Conservation (phyloP, 768 basidiomycete genomes). For the Suillus placidus region DNA sequence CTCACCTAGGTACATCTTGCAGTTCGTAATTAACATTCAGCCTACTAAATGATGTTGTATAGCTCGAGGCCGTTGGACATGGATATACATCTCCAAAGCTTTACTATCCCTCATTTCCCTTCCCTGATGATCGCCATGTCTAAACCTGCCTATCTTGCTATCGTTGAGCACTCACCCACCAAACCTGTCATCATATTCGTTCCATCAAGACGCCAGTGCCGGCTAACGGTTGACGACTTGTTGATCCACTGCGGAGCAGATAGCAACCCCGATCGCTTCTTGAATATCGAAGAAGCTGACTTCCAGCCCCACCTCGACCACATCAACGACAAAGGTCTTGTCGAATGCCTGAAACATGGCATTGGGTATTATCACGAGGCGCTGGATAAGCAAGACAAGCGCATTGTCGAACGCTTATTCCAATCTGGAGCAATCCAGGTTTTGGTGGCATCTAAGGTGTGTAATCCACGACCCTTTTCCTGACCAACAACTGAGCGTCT, state of each 20-base stretch:
- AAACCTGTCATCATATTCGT: constrained; percentile 94
- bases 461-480: constrained; percentile 16
- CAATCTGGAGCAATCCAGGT: constrained; percentile 95
- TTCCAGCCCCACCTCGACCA: constrained; percentile 89
- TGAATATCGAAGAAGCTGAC: constrained; percentile 84
- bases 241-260: constrained; percentile 88
- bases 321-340: constrained; percentile 71
- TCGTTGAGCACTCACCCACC: constrained; percentile 81
- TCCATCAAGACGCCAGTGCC: constrained; percentile 90
- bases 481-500: not conserved
- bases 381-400: constrained; percentile 87
- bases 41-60: constrained; percentile 17
- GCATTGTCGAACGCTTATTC: constrained; percentile 90
- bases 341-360: constrained; percentile 84
- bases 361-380: constrained; percentile 97
- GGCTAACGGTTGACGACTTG: constrained; percentile 91
- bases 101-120: constrained; percentile 96
- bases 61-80: constrained; percentile 96
- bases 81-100: constrained; percentile 96
- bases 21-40: not conserved
- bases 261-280: constrained; percentile 80
- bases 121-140: constrained; percentile 99
- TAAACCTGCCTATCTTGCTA: constrained; percentile 94
- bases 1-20: constrained; percentile 69
- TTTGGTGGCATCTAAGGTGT: constrained; percentile 88